Conservation (phyloP, 2,329 filamentous ascomycete species). For the Sclerotinia minor region DNA sequence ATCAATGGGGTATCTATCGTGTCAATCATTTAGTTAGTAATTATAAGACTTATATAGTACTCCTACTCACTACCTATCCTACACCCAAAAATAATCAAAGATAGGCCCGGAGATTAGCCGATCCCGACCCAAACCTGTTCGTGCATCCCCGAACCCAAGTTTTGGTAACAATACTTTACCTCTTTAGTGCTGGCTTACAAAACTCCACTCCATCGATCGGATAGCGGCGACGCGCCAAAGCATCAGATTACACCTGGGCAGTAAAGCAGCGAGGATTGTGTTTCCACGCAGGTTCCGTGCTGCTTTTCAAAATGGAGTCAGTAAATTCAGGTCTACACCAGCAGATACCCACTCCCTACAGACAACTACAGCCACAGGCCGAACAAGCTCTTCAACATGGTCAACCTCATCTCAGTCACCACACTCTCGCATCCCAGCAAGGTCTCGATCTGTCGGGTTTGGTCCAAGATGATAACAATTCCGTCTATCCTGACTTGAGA, state of each 20-base stretch:
- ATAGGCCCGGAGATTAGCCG: not conserved
- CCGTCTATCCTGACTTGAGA: constrained; percentile 44
- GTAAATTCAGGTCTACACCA: constrained; percentile 39
- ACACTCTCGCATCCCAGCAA: constrained; percentile 43
- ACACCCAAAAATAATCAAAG: no score
- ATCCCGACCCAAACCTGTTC: not conserved
- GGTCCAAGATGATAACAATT: constrained; percentile 42
- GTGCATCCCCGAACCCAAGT: not conserved
- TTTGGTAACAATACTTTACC: constrained; percentile 15
- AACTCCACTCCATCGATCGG: constrained; percentile 12
- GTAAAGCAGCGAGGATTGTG: constrained; percentile 37
- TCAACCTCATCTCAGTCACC: constrained; percentile 40
- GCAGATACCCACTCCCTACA: constrained; percentile 38
- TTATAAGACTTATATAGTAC: no score
- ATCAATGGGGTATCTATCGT: not conserved
- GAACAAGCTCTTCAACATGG: constrained; percentile 41
- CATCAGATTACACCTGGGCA: constrained; percentile 36
- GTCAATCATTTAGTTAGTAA: no score
- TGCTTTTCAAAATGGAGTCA: constrained; percentile 36
- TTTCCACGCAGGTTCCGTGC: constrained; percentile 35
- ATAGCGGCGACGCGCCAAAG: constrained; percentile 21
- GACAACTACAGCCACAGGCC: constrained; percentile 40
- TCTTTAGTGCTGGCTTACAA: constrained; percentile 17
- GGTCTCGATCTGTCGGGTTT: constrained; percentile 46
- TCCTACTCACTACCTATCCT: no score